phyloP scores from a whole-genome alignment of 495 filamentous ascomycete genomes.

The Friedmanniomyces simplex region DNA sequence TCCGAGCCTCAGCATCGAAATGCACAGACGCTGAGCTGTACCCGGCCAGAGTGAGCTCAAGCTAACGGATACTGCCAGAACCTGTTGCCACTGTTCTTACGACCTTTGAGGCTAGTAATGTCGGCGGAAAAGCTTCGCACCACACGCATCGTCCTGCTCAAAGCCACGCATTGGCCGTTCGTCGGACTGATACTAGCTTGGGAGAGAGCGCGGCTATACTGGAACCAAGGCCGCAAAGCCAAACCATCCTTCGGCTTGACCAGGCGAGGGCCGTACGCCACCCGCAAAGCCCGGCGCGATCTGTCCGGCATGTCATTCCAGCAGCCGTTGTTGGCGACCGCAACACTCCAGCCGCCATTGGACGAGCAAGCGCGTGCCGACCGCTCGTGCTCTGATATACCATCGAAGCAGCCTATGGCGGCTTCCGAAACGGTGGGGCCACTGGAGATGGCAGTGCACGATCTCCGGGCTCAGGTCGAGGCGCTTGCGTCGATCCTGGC shows the following conservation, averaged over 20 bases:
- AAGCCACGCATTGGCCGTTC: conserved; percentile 56
- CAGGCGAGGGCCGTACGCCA: conserved; percentile 23
- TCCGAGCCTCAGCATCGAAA: too few species aligned
- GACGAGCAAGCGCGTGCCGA: conserved; percentile 5
- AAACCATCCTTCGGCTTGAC: conserved; percentile 6
- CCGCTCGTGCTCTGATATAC: neutral
- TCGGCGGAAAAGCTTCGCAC: conserved; percentile 59
- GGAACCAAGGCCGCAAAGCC: conserved; percentile 11
- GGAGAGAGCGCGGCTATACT: conserved; percentile 33
- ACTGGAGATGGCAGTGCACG: conserved; percentile 25
- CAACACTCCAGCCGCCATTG: neutral
- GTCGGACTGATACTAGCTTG: conserved; percentile 52
- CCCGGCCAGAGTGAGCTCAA: too few species aligned
- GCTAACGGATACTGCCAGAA: conserved; percentile 42
- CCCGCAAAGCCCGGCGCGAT: conserved; percentile 6
- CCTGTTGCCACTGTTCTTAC: conserved; percentile 72
- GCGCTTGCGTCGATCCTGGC: conserved; percentile 24
- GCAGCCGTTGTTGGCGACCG: neutral
- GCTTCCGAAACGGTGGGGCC: conserved; percentile 19
- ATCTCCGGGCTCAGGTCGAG: conserved; percentile 28
- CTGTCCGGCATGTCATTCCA: neutral
- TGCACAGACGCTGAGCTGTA: too few species aligned
- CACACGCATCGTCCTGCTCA: conserved; percentile 67
- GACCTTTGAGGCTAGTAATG: conserved; percentile 69
- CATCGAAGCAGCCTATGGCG: conserved; percentile 8